A percentile compares a stretch with the other conserved stretches of the same genome.
phyloP scores from a whole-genome alignment of 345 rosid genomes.

The Reutealis trisperma region DNA sequence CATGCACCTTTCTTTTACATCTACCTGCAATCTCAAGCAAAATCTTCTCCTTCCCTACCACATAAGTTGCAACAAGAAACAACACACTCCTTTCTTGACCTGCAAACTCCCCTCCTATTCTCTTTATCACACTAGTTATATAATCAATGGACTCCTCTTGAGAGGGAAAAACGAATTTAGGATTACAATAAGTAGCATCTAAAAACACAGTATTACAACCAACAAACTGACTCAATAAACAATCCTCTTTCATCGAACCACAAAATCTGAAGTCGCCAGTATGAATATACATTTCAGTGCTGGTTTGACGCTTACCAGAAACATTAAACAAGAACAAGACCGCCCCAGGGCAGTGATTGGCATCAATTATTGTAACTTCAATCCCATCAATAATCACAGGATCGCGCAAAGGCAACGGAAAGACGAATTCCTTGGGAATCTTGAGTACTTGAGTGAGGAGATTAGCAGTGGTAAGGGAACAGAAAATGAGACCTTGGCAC shows the following conservation, averaged over 20 bases:
- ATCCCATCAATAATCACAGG: conserved; percentile 57
- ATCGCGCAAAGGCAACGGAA: conserved; percentile 45
- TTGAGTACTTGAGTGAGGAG: conserved; percentile 58
- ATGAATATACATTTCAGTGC: conserved; percentile 60
- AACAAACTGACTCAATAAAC: conserved; percentile 44
- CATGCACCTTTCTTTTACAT: conserved; percentile 61
- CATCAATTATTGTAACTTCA: conserved; percentile 64
- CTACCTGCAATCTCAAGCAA: conserved; percentile 63
- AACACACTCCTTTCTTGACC: conserved; percentile 41
- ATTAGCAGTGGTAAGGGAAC: conserved; percentile 63
- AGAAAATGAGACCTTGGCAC: conserved; percentile 77
- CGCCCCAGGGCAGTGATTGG: conserved; percentile 92
- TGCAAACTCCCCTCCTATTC: conserved; percentile 36
- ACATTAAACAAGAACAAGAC: conserved; percentile 79
- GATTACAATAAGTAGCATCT: conserved; percentile 88
- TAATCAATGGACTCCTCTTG: conserved; percentile 80
- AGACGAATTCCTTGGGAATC: conserved; percentile 53
- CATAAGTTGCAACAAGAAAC: conserved; percentile 93
- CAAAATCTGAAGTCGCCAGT: conserved; percentile 81
- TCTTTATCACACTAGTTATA: conserved; percentile 59
- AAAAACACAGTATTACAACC: conserved; percentile 76
- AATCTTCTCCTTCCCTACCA: conserved; percentile 84
- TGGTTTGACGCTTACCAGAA: conserved; percentile 26
- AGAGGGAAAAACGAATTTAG: conserved; percentile 66
- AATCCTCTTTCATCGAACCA: conserved; percentile 55